Conservation (phyloP, 441 rosid genomes). For the Arabidopsis lyrata region DNA sequence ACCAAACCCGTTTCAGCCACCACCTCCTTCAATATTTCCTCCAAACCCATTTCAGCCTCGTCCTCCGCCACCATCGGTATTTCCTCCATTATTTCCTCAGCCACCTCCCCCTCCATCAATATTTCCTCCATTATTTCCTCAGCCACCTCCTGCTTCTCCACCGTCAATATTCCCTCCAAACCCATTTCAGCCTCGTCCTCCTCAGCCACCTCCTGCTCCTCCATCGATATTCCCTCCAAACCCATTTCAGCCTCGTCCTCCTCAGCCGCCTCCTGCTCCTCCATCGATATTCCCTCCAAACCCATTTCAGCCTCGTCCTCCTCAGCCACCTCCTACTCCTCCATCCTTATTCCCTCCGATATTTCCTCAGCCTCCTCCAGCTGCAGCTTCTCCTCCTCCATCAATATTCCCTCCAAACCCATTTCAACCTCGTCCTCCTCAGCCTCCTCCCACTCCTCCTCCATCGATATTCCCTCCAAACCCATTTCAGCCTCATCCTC, state of each 20-base stretch:
- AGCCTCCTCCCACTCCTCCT: conserved; percentile 33
- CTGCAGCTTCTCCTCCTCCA: too few species aligned
- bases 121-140: conserved; percentile 42
- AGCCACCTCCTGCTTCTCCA: conserved; percentile 43
- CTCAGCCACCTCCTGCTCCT: too few species aligned
- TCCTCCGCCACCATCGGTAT: conserved; percentile 32
- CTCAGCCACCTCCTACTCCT: too few species aligned
- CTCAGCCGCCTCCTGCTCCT: too few species aligned
- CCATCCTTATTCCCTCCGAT: too few species aligned
- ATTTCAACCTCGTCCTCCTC: neutral
- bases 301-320: too few species aligned
- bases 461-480: conserved; percentile 48
- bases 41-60: conserved; percentile 35
- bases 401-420: too few species aligned
- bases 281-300: too few species aligned
- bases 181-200: too few species aligned
- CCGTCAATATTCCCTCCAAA: conserved; percentile 29
- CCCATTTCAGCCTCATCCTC: conserved; percentile 51
- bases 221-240: too few species aligned
- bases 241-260: too few species aligned
- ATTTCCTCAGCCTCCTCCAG: too few species aligned
- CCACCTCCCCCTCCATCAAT: conserved; percentile 49
- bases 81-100: conserved; percentile 14
- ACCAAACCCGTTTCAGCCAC: conserved; percentile 41
- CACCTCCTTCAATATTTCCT: conserved; percentile 31